Conservation (phyloP, 371 early-diverging fungal species). For the Mucor lusitanicus region DNA sequence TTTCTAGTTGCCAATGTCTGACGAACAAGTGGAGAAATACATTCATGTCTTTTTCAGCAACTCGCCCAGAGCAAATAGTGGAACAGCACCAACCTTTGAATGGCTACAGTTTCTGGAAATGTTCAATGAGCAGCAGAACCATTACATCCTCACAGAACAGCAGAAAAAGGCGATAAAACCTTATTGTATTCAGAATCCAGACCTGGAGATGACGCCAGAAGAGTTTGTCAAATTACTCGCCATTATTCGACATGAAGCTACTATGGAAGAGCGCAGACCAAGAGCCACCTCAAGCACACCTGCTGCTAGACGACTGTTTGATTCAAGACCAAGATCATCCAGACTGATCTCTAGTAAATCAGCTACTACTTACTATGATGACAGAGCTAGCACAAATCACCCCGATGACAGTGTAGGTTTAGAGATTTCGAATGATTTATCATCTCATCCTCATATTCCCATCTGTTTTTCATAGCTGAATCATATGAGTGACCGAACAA, state of each 20-base stretch:
- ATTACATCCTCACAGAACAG: conserved; percentile 17
- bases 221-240: conserved; percentile 12
- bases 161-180: conserved; percentile 15
- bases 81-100: conserved; percentile 18
- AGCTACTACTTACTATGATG: conserved; percentile 1
- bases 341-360: neutral
- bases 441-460: neutral
- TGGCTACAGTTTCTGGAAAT: conserved; percentile 19
- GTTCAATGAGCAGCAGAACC: conserved; percentile 7
- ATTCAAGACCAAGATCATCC: conserved; percentile 17
- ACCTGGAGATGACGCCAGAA: conserved; percentile 27
- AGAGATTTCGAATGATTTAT: neutral
- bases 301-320: neutral
- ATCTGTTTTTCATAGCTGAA: neutral
- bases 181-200: conserved; percentile 15
- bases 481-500: neutral
- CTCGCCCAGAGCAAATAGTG: neutral
- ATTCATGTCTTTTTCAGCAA: conserved; percentile 7
- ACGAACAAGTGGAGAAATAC: conserved; percentile 9
- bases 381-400: conserved; percentile 9
- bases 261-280: neutral
- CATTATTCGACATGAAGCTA: conserved; percentile 4
- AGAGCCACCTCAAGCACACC: neutral
- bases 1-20: conserved; percentile 10
- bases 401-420: conserved; percentile 9